A percentile compares a stretch with the other conserved stretches of the same genome.
Conservation (phyloP, 176 grass and related monocot genomes). For the Bothriochloa decipiens region DNA sequence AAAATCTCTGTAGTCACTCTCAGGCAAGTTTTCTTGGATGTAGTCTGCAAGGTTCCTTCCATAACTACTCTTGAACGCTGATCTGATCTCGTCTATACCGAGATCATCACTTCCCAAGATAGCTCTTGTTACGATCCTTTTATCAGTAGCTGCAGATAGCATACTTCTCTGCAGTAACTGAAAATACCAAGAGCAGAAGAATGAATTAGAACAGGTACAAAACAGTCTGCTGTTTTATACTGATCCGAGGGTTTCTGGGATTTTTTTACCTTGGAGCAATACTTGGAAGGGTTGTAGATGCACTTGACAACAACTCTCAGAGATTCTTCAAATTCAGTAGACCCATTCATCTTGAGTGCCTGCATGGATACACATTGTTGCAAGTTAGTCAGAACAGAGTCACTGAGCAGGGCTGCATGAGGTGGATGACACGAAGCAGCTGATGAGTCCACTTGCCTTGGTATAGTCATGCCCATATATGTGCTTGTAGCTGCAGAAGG, state of each 20-base stretch:
- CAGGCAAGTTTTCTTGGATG: slow-evolving; percentile 63
- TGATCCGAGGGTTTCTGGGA: background rate
- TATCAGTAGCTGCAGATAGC: slow-evolving; percentile 40
- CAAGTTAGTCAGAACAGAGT: slow-evolving; percentile 15
- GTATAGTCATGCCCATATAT: slow-evolving; percentile 90
- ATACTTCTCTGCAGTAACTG: slow-evolving; percentile 68
- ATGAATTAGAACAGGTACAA: slow-evolving; percentile 20
- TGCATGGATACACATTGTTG: slow-evolving; percentile 33
- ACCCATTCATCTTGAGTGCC: slow-evolving; percentile 61
- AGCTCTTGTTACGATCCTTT: slow-evolving; percentile 64
- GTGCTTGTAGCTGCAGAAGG: slow-evolving; percentile 87
- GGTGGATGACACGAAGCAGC: background rate
- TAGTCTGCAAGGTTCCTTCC: slow-evolving; percentile 70
- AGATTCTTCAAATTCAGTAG: slow-evolving; percentile 71
- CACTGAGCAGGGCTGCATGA: background rate
- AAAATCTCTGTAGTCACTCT: slow-evolving; percentile 79
- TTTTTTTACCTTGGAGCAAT: slow-evolving; percentile 80
- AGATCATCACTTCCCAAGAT: slow-evolving; percentile 70
- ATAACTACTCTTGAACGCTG: slow-evolving; percentile 56
- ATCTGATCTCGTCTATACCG: slow-evolving; percentile 67
- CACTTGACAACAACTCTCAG: slow-evolving; percentile 76
- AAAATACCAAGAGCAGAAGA: slow-evolving; percentile 36
- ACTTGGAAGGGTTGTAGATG: slow-evolving; percentile 78
- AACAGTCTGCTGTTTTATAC: background rate
- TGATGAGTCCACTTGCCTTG: slow-evolving; percentile 53